Conservation (phyloP, 2,329 filamentous ascomycete genomes). For the Ciborinia camelliae region DNA sequence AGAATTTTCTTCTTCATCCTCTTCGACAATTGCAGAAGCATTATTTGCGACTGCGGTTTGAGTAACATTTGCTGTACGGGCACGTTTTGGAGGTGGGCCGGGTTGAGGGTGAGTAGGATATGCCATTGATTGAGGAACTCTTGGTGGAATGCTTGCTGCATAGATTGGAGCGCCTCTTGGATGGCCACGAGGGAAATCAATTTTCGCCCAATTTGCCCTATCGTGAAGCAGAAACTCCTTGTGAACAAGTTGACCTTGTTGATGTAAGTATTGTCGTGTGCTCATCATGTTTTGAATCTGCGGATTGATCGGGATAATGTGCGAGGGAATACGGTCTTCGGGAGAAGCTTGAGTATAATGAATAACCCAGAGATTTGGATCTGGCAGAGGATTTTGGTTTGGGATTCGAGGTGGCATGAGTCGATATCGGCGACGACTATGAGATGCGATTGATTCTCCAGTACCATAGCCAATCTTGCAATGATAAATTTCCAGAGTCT, state of each 20-base stretch:
- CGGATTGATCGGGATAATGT: slow-evolving; percentile 61
- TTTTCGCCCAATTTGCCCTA: slow-evolving; percentile 82
- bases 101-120: slow-evolving; percentile 52
- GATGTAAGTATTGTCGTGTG: slow-evolving; percentile 62
- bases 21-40: slow-evolving; percentile 34
- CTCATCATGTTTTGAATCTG: slow-evolving; percentile 59
- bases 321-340: slow-evolving; percentile 67
- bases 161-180: slow-evolving; percentile 38
- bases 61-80: slow-evolving; percentile 30
- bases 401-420: slow-evolving; percentile 69
- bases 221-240: slow-evolving; percentile 96
- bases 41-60: slow-evolving; percentile 22
- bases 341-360: slow-evolving; percentile 81
- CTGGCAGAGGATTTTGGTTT: slow-evolving; percentile 67
- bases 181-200: slow-evolving; percentile 62
- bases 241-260: slow-evolving; percentile 75
- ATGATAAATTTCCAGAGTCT: slow-evolving; percentile 87
- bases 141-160: slow-evolving; percentile 28
- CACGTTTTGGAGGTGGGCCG: slow-evolving; percentile 54
- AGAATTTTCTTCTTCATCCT: slow-evolving; percentile 84
- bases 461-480: slow-evolving; percentile 78
- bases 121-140: slow-evolving; percentile 54
- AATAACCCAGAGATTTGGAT: slow-evolving; percentile 84
- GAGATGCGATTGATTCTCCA: slow-evolving; percentile 70
- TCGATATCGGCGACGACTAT: slow-evolving; percentile 82